A percentile compares a stretch with the other conserved stretches of the same genome.
phyloP scores from a whole-genome alignment of 2,329 filamentous ascomycete genomes.

The Apiospora pterosperma region DNA sequence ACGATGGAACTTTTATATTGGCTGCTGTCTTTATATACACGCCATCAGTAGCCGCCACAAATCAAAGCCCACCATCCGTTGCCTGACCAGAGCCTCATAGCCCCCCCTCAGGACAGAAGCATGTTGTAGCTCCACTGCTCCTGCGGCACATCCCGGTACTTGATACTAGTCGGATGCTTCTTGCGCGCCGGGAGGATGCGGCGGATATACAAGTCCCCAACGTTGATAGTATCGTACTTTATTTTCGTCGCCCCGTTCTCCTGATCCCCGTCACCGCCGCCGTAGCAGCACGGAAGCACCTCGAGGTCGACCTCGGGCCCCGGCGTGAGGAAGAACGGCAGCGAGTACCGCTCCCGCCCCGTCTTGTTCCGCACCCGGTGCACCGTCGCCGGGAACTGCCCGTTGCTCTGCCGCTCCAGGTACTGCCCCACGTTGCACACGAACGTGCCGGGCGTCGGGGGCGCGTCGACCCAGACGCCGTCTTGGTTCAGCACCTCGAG shows the following conservation, averaged over 20 bases:
- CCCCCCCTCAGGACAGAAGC: conserved; percentile 16
- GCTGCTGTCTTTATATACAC: too few species aligned
- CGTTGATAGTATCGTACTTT: conserved; percentile 24
- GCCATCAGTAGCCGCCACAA: too few species aligned
- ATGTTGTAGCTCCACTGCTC: conserved; percentile 28
- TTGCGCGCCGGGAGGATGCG: conserved; percentile 29
- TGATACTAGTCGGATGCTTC: conserved; percentile 34
- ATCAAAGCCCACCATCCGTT: too few species aligned
- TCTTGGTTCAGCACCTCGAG: conserved; percentile 39
- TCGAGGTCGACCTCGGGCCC: conserved; percentile 21
- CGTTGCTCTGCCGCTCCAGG: conserved; percentile 36
- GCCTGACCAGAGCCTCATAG: too few species aligned
- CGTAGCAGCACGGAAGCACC: conserved; percentile 19
- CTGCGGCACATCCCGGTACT: conserved; percentile 30
- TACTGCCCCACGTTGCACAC: conserved; percentile 39
- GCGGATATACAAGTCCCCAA: conserved; percentile 30
- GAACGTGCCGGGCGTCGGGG: conserved; percentile 29
- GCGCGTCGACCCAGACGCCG: conserved; percentile 35
- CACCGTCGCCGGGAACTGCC: conserved; percentile 34
- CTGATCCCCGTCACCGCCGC: conserved; percentile 10
- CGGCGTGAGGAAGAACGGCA: conserved; percentile 34
- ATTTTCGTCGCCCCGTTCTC: neutral
- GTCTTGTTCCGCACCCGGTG: conserved; percentile 36
- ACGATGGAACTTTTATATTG: too few species aligned
- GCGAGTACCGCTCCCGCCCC: conserved; percentile 33